Base-by-base conservation (phyloP, 148 eudicot species). In the Spergularia marina region DNA sequence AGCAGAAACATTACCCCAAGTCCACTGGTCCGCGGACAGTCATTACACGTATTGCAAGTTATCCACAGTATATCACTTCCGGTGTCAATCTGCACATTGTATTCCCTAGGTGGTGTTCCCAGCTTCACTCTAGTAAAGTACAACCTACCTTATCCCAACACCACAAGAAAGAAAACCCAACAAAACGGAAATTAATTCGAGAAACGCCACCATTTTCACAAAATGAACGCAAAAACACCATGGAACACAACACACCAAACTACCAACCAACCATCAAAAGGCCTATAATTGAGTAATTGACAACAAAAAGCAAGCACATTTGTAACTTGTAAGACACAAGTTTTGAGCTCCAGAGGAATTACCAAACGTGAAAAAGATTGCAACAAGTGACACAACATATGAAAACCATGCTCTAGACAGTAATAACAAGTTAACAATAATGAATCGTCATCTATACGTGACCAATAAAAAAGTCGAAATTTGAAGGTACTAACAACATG, bases 21-120 rank as follows among this genome's bases (percentile, higher is more conserved):
- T 78, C 87, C 97, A 83, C 98, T 94, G 67, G 85, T 83, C 41
- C 67, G 89, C 40, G 99, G 99, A 74, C 99, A 95, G 61, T 92
- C 82, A 64, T 53, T 83, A 76, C 99, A 95, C 64, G 97, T 82
- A 82, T 81, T 86, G 83, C 99, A 92, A 72, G 86, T 82, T 82
- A 95, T 89, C 99, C 99, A 95, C 69, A 95, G 82, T 71, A 90
- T 85, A 74, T 95, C 99, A 79, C 99, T 95, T 75, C 99, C 99
- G 0, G 99, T 95, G 81, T 95, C 99, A 68, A 95, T 95, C 83
- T 92, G 99, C 83, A 95, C 99, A 72, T 92, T 95, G 85, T 86
- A 95, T 78, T 95, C 98, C 85, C 79, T 89, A 30, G 97, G 97
- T 15, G 98, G 98, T 47, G 97, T 89, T 58, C 98, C 98, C 70